A percentile compares a stretch with the other conserved stretches of the same genome.
Evolutionary conservation across 805 yeast genomes (phyloP).

Genomic region (Tetrapisispora arboricola): DNA sequence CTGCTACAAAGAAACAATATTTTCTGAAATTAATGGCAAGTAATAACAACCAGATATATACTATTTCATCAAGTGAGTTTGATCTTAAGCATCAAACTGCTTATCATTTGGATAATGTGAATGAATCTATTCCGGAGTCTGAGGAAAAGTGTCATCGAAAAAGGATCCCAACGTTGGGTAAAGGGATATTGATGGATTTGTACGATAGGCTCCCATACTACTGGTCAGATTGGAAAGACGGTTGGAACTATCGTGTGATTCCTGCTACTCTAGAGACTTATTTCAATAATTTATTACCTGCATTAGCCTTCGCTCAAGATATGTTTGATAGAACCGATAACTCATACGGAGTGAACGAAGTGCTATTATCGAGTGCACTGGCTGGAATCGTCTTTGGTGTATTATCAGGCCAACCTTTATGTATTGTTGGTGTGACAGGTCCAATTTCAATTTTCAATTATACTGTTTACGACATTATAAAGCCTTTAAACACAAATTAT

Average conservation of each 20-base stretch:
- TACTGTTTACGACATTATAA: constrained; percentile 46
- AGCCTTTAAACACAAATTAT: constrained; percentile 37
- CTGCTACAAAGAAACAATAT: too few relatives aligned
- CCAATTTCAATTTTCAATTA: constrained; percentile 89
- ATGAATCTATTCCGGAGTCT: not conserved
- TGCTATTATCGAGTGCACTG: constrained; percentile 70
- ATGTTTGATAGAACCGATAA: constrained; percentile 87
- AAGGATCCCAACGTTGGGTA: constrained; percentile 20
- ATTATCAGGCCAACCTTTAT: constrained; percentile 81
- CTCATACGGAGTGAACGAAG: constrained; percentile 87
- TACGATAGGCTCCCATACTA: constrained; percentile 49
- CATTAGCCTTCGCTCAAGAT: constrained; percentile 92
- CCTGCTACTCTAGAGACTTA: constrained; percentile 78
- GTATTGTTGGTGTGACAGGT: constrained; percentile 96
- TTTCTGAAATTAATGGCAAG: not conserved
- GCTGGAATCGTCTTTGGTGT: constrained; percentile 86
- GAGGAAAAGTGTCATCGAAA: not conserved
- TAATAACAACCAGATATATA: too few relatives aligned
- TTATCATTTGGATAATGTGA: not conserved
- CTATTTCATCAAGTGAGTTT: too few relatives aligned
- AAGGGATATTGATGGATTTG: constrained; percentile 31
- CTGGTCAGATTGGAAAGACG: constrained; percentile 70
- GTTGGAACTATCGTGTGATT: constrained; percentile 72
- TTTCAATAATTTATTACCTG: constrained; percentile 86
- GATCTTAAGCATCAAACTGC: too few relatives aligned